A percentile compares a stretch with the other conserved stretches of the same genome.
phyloP scores from a whole-genome alignment of 2,329 filamentous ascomycete genomes.

The Didymella sp. region DNA sequence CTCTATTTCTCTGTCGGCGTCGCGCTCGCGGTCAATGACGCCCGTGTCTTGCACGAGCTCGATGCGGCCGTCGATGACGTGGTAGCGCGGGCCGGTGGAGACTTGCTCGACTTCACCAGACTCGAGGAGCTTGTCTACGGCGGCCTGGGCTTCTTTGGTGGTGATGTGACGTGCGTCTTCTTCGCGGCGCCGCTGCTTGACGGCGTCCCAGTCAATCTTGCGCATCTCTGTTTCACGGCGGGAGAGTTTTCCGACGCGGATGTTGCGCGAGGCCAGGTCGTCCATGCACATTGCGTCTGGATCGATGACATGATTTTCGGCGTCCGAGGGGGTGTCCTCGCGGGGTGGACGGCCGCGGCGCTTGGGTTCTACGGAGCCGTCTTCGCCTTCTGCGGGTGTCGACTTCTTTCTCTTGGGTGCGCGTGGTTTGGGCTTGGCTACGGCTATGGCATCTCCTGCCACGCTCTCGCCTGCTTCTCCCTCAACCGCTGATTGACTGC shows the following conservation, averaged over 20 bases:
- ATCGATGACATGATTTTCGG: conserved; percentile 62
- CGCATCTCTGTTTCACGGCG: conserved; percentile 76
- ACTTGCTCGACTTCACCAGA: conserved; percentile 19
- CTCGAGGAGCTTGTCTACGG: conserved; percentile 33
- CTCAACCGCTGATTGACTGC: conserved; percentile 14
- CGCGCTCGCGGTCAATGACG: conserved; percentile 71
- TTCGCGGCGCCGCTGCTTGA: conserved; percentile 51
- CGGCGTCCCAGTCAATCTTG: conserved; percentile 66
- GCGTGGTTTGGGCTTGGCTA: conserved; percentile 24
- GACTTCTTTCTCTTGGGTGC: conserved; percentile 27
- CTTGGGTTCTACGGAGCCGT: conserved; percentile 26
- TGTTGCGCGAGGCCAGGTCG: conserved; percentile 69
- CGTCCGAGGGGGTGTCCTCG: conserved; percentile 46
- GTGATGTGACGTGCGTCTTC: conserved; percentile 37
- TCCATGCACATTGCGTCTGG: conserved; percentile 72
- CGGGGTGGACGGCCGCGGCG: conserved; percentile 38
- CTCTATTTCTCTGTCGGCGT: conserved; percentile 63
- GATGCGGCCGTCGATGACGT: conserved; percentile 72
- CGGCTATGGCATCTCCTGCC: conserved; percentile 15
- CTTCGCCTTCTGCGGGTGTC: conserved; percentile 23
- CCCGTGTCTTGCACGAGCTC: conserved; percentile 73
- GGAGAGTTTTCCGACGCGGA: conserved; percentile 75
- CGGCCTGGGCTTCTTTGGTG: conserved; percentile 33
- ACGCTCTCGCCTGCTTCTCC: conserved; percentile 22
- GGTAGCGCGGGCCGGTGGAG: conserved; percentile 58